These are phyloP conservation scores for Colletotrichum euphorbiae DNA, from an alignment of 2,329 filamentous ascomycete species.

Conservation along the genomic window DNA sequence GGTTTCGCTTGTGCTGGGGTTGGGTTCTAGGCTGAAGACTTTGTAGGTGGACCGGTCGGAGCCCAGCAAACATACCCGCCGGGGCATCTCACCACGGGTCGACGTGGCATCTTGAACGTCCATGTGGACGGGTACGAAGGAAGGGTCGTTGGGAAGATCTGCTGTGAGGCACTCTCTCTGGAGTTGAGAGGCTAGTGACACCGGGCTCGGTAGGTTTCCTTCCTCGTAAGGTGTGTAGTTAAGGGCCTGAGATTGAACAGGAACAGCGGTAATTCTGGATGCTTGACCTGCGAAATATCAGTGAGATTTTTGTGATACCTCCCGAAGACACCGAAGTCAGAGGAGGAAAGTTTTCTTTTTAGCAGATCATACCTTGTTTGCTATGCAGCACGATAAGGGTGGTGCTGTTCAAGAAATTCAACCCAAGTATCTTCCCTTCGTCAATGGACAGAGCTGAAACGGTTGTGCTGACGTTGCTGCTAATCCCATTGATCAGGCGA, in stretches of 20 bases:
- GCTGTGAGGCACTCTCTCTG: not conserved
- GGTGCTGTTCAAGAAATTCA: conserved; percentile 75
- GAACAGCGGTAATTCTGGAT: conserved; percentile 49
- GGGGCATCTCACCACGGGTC: conserved; percentile 59
- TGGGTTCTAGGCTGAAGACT: conserved; percentile 55
- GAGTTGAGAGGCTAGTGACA: not conserved
- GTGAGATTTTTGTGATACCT: not conserved
- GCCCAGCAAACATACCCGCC: conserved; percentile 63
- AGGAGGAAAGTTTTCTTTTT: not conserved
- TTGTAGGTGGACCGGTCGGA: conserved; percentile 60
- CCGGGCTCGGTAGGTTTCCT: conserved; percentile 24
- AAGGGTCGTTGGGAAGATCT: conserved; percentile 43
- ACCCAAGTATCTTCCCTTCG: conserved; percentile 64
- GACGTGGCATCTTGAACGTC: conserved; percentile 60
- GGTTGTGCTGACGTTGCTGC: conserved; percentile 54
- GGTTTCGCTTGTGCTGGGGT: not conserved
- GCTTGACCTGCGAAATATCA: conserved; percentile 42
- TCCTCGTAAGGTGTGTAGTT: conserved; percentile 52
- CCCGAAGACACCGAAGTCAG: not conserved
- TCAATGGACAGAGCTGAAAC: conserved; percentile 56
- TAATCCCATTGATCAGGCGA: conserved; percentile 69
- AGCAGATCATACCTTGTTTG: conserved; percentile 48
- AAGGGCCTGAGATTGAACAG: conserved; percentile 51
- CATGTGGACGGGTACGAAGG: conserved; percentile 61
- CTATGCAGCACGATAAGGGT: conserved; percentile 70